Base-by-base conservation (phyloP, 2,329 filamentous ascomycete genomes). In the Diaporthe ilicicola region DNA sequence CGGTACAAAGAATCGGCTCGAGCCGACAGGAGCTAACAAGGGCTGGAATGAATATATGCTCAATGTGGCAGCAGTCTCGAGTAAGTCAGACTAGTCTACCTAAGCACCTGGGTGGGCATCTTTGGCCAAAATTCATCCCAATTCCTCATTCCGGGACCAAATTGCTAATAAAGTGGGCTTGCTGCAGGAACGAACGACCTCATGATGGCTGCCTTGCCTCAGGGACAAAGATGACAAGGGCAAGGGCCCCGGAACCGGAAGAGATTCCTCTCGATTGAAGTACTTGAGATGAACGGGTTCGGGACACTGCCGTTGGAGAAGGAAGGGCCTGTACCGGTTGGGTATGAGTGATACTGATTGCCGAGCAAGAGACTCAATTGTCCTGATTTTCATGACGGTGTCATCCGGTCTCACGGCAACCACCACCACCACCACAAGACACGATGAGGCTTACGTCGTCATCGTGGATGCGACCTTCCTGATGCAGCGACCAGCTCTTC, bases 291-390 rank as follows among this genome's bases (percentile, higher is more conserved):
- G 9, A 34, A 34, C 32, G 32, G 32, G 32, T 4, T 9, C 32
- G 9, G 4, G 32, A 9, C 9, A 34, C 32, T 34, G 32, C 32
- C 9, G 9, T 9, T 34, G 32, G 32, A 34, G 32, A 34, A 9
- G 9, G 32, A 34, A 17, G 22, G 15, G 22, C 55, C 10, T 19
- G 24, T 29, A 29, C n/a, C n/a, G n/a, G n/a, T n/a, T 13, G 51
- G 17, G 29, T 32, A 34, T 24, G 55, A 42, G 29, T 64, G n/a
- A 37, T 37, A 19, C 32, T 13, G 37, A 50, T 17, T 22, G 42
- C 59, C 59, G 42, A 64, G n/a, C n/a, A 64, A 50, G 59, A 50
- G 59, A 29, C 29, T 64, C 59, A 50, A 50, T 64, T 50, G 24
- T 50, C 59, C n/a, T n/a, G n/a, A 34, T 34, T 6, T 50, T 50